Percentiles rank a stretch among this genome's conserved stretches.
These are phyloP conservation scores for Benincasa hispida DNA, from an alignment of 306 rosid genomes.

Conservation along the genomic window DNA sequence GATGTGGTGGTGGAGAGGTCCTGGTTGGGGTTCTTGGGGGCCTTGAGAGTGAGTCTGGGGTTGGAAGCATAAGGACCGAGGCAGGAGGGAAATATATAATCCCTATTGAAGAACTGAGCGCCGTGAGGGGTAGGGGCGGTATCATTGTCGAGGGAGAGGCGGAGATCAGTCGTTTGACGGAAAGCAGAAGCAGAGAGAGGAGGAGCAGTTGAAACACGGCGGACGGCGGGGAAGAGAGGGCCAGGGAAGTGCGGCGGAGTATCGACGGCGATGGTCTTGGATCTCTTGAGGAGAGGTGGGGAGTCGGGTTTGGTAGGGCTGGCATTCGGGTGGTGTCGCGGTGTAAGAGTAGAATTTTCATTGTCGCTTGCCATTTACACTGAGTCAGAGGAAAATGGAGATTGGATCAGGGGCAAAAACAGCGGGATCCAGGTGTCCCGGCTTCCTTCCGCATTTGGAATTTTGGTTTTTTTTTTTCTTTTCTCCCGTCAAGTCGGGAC, in stretches of 20 bases:
- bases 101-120: constrained; percentile 33
- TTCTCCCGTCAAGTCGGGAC: neutral
- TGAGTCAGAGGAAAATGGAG: neutral
- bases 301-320: constrained; percentile 18
- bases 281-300: constrained; percentile 44
- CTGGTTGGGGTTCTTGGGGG: constrained; percentile 6
- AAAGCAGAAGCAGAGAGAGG: neutral
- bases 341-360: neutral
- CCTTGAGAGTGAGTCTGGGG: constrained; percentile 16
- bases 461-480: neutral
- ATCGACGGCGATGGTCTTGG: constrained; percentile 29
- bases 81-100: constrained; percentile 64
- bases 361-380: neutral
- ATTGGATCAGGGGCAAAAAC: neutral
- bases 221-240: constrained; percentile 33
- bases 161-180: constrained; percentile 24
- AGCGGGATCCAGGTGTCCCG: neutral
- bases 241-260: constrained; percentile 19
- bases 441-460: neutral
- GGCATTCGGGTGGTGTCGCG: neutral
- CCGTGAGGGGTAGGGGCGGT: neutral
- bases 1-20: neutral
- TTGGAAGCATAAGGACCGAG: constrained; percentile 49
- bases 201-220: constrained; percentile 18
- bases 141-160: constrained; percentile 21